These are phyloP conservation scores for Fusarium citri DNA, from an alignment of 2,329 filamentous ascomycete genomes.

Conservation along the genomic window DNA sequence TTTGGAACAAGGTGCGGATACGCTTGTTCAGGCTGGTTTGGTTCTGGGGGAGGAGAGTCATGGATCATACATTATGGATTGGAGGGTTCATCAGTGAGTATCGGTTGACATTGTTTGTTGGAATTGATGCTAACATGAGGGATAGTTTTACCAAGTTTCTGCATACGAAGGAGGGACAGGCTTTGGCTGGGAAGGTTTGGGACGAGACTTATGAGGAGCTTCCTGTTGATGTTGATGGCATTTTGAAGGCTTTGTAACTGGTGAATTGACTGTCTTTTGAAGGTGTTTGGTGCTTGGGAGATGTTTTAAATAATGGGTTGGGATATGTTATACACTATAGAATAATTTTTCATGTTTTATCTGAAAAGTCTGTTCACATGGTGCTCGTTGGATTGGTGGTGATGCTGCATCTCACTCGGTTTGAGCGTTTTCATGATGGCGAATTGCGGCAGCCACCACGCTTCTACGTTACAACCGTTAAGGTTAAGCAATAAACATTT, in stretches of 20 bases:
- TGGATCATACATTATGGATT: conserved; percentile 42
- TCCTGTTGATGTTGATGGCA: conserved; percentile 41
- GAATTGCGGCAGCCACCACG: too few relatives aligned
- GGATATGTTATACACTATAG: not conserved
- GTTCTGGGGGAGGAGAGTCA: conserved; percentile 40
- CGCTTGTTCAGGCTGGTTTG: conserved; percentile 38
- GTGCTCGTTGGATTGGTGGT: too few relatives aligned
- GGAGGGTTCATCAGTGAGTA: conserved; percentile 44
- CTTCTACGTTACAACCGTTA: not conserved
- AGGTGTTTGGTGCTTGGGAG: too few relatives aligned
- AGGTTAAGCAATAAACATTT: not conserved
- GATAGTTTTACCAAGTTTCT: conserved; percentile 48
- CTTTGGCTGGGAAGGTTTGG: conserved; percentile 54
- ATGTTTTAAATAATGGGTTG: too few relatives aligned
- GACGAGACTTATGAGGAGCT: conserved; percentile 53
- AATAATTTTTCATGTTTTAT: not conserved
- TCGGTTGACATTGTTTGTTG: too few relatives aligned
- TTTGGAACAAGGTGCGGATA: conserved; percentile 34
- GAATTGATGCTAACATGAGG: too few relatives aligned
- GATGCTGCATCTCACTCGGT: too few relatives aligned
- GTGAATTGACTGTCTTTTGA: fast-evolving
- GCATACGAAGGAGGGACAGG: conserved; percentile 51
- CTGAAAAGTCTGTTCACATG: too few relatives aligned
- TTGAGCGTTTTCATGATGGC: too few relatives aligned
- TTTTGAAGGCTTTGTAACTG: conserved; percentile 24